Evolutionary conservation across 148 eudicot species (phyloP), one percentile per base, ranked within the genome.

Genomic region (Suaeda aralocaspica): DNA sequence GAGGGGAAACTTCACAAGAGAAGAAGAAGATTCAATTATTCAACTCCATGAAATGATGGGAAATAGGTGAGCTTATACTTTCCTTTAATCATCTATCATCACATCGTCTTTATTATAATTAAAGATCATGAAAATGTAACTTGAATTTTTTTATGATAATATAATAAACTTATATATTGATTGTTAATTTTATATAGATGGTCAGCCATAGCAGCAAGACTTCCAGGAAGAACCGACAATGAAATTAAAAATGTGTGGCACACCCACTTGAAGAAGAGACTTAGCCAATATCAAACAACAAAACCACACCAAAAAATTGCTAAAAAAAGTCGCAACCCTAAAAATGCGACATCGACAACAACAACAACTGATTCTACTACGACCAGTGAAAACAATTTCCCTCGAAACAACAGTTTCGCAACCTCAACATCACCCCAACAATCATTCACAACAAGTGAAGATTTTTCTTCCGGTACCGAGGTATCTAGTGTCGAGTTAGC

Each of bases 211-310:
- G 96, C 96, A 65, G 85, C 89, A 34, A 87, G 71, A 50, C 83
- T 89, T 46, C 92, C 96, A 29, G 96, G 96, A 48, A 74, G 96
- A 72, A 89, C 96, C 1, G 96, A 89, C 61, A 89, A 89, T 36
- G 96, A 89, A 39, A 87, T 89, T 1, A 89, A 89, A 77, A 89
- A 89, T 53, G 88, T 89, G 18, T 89, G 96, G 96, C 96, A 89
- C 76, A 89, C 96, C 46, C 85, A 79, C 74, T 74, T 89, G 59
- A 89, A 89, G 88, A 89, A 89, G 74, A 87, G 72, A 76, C 75
- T 85, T 30, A 61, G 75, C 49, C 61, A 82, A 58, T 24, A 80
- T 29, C 75, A 77, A 74, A 18, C 67, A 61, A 68, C 79, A 71
- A 72, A 68, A 13, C 31, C 49, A 34, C 79, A 63, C 63, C 33